Percentiles rank a stretch among this genome's conserved stretches.
These are phyloP conservation scores for Clonostachys chloroleuca DNA, from an alignment of 2,329 filamentous ascomycete genomes.

Conservation along the genomic window DNA sequence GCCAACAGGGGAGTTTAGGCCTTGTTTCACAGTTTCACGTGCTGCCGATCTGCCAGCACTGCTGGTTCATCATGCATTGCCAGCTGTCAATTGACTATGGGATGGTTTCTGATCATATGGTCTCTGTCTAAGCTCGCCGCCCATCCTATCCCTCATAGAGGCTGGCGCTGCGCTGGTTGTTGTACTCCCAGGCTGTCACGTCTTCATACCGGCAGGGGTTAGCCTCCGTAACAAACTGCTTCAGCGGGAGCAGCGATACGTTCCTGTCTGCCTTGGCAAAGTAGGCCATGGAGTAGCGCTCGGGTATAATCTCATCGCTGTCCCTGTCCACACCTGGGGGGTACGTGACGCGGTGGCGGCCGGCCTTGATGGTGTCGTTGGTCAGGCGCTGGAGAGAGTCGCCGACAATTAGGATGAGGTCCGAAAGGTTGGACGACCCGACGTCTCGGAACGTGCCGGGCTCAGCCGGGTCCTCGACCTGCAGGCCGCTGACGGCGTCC, in stretches of 20 bases:
- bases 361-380: conserved; percentile 23
- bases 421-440: conserved; percentile 10
- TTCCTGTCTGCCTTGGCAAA: conserved; percentile 21
- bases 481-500: conserved; percentile 13
- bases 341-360: conserved; percentile 20
- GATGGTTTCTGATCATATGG: no score
- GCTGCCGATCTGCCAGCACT: no score
- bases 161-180: conserved; percentile 11
- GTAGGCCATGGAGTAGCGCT: conserved; percentile 15
- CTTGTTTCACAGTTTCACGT: no score
- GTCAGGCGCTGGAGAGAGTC: conserved; percentile 32
- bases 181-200: conserved; percentile 25
- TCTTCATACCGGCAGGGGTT: conserved; percentile 17
- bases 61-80: no score
- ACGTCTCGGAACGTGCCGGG: conserved; percentile 15
- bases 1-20: no score
- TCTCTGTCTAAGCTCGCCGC: no score
- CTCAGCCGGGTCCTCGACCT: conserved; percentile 17
- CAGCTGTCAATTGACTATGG: no score
- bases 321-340: conserved; percentile 10
- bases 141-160: no score
- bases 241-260: conserved; percentile 16
- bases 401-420: conserved; percentile 31
- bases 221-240: conserved; percentile 18
- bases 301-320: conserved; percentile 11